Evolutionary conservation across 805 yeast species (phyloP), one percentile per base, ranked within the genome.

Genomic region (Ogataea pilisensis): DNA sequence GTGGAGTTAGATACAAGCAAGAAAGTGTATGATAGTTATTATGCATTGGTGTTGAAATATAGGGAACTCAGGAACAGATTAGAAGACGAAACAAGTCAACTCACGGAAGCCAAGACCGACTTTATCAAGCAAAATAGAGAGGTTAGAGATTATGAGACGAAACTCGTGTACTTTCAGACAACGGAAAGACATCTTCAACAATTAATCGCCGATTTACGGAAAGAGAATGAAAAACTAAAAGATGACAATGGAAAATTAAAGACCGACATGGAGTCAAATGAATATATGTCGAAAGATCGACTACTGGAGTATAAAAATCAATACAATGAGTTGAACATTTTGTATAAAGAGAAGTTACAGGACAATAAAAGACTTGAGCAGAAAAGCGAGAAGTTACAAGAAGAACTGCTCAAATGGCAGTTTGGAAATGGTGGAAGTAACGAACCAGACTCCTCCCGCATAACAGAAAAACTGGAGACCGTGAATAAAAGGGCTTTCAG

Each of bases 1-100:
- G 31, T 45, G 6, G 52, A 55, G 19, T 45, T 54, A 31, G 44
- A 43, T 14, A 42, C 54, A 4, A 54, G 55, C 39, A 46, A 48
- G 21, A 53, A 51, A 39, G 53, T 57, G 2, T 57, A 49, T 34
- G 48, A 49, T 6, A 57, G 58, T 26, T 57, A 57, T 35, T 54
- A 44, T 33, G 56, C 51, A 26, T 39, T 57, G 20, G 39, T 51
- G 22, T 25, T 27, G n/a, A 51, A 51, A 22, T 52, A 48, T 33
- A 45, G 41, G 17, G 42, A 45, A 18, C 25, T 48, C 24, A 43
- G 38, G 18, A 17, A 21, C 7, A 33, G 31, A 28, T 28, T 38
- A 12, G 38, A 26, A 11, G 31, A 25, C 16, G 36, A 41, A 22
- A n/a, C 31, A 3, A 12, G 9, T 8, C 22, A 37, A 12, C 6